Evolutionary conservation across 495 filamentous ascomycete species (phyloP).

Genomic region (Parathielavia hyrcaniae): DNA sequence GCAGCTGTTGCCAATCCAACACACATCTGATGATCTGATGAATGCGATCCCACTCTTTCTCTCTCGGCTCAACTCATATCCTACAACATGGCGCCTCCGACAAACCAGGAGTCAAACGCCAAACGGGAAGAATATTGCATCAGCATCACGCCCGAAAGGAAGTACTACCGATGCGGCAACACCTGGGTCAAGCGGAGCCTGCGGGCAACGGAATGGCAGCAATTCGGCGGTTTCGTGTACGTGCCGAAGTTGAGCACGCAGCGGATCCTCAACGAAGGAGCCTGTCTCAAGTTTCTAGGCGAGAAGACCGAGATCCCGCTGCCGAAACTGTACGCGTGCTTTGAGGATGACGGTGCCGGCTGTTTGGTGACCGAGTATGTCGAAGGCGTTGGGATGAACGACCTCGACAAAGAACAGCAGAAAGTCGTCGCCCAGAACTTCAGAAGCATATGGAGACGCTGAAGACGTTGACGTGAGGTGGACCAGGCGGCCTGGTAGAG

Average conservation of each 20-base stretch:
- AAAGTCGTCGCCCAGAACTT: slow-evolving; percentile 4
- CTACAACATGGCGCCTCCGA: too few species aligned
- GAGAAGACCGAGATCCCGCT: slow-evolving; percentile 8
- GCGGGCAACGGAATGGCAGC: background rate
- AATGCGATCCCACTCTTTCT: too few species aligned
- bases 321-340: slow-evolving; percentile 1
- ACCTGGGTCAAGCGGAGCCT: slow-evolving; percentile 11
- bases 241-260: background rate
- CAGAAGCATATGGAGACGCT: slow-evolving; percentile 1
- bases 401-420: background rate
- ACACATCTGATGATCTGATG: too few species aligned
- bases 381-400: slow-evolving; percentile 1
- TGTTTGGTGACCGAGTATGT: slow-evolving; percentile 5
- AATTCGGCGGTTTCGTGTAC: background rate
- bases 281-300: background rate
- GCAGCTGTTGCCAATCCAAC: too few species aligned
- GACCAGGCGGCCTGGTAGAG: background rate
- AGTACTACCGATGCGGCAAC: background rate
- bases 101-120: too few species aligned
- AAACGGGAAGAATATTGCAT: background rate
- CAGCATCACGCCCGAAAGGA: background rate
- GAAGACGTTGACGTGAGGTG: background rate
- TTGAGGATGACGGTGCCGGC: slow-evolving; percentile 16
- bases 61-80: too few species aligned
- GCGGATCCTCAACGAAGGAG: slow-evolving; percentile 6